A percentile compares a stretch with the other conserved stretches of the same genome.
Evolutionary conservation across 495 filamentous ascomycete genomes (phyloP).

Genomic region (Neurospora intermedia): DNA sequence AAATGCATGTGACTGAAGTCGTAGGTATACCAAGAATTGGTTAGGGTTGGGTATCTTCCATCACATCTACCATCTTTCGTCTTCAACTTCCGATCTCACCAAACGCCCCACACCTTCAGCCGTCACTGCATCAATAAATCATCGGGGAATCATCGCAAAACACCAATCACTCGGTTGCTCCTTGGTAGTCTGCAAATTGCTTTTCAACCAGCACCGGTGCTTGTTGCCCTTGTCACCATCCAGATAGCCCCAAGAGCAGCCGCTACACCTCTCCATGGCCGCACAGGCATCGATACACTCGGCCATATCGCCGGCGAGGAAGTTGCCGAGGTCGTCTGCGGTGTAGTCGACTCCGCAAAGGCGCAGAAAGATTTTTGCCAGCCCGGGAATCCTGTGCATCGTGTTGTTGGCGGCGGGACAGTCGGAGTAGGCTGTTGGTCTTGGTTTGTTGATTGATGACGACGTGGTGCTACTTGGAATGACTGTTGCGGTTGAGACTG

Average conservation of each 20-base stretch:
- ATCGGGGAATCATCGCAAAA: slow-evolving; percentile 29
- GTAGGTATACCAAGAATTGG: background rate
- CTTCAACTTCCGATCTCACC: background rate
- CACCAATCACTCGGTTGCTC: slow-evolving; percentile 26
- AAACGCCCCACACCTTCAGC: background rate
- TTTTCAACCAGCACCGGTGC: slow-evolving; percentile 37
- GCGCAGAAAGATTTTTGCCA: slow-evolving; percentile 31
- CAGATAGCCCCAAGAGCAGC: slow-evolving; percentile 32
- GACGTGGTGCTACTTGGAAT: background rate
- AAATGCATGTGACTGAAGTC: background rate
- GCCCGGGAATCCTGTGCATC: slow-evolving; percentile 29
- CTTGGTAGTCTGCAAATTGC: slow-evolving; percentile 23
- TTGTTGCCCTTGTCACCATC: slow-evolving; percentile 25
- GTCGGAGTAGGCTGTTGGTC: slow-evolving; percentile 16
- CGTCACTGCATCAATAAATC: background rate
- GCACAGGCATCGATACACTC: slow-evolving; percentile 39
- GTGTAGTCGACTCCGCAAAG: slow-evolving; percentile 36
- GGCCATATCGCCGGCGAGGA: slow-evolving; percentile 27
- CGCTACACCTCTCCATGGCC: slow-evolving; percentile 28
- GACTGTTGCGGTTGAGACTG: background rate
- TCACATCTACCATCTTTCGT: background rate
- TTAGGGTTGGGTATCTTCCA: background rate
- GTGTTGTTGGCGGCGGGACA: slow-evolving; percentile 37
- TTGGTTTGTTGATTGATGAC: slow-evolving; percentile 1
- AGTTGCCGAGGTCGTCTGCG: slow-evolving; percentile 27